These are phyloP conservation scores for Adansonia digitata DNA, from an alignment of 345 rosid species.

Conservation along the genomic window DNA sequence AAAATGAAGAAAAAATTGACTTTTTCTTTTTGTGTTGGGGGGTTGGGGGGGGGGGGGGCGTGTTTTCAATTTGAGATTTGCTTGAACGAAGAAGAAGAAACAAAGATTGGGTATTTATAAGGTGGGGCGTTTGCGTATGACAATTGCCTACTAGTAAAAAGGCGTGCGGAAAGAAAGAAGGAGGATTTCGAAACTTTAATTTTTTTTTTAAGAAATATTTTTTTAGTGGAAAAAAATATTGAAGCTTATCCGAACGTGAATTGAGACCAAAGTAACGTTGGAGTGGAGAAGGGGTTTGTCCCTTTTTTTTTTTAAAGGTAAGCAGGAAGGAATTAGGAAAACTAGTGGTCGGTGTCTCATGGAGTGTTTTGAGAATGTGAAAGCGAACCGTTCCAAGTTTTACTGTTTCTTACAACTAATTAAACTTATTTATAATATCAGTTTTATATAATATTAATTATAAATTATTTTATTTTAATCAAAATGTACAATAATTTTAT, in stretches of 20 bases:
- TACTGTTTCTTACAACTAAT: too few species aligned
- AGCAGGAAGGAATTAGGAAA: background rate
- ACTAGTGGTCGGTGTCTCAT: too few species aligned
- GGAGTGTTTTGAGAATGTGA: background rate
- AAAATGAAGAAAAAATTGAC: background rate
- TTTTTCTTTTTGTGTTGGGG: background rate
- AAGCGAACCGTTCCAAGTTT: background rate
- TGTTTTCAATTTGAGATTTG: background rate
- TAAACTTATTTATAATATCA: too few species aligned
- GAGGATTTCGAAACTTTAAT: slow-evolving; percentile 21
- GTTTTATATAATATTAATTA: too few species aligned
- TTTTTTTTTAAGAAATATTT: background rate
- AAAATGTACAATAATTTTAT: too few species aligned
- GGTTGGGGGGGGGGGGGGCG: too few species aligned
- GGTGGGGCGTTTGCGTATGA: background rate
- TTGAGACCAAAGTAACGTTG: slow-evolving; percentile 19
- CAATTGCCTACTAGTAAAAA: background rate
- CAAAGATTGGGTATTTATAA: slow-evolving; percentile 5
- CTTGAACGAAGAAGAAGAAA: background rate
- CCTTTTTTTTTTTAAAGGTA: too few species aligned
- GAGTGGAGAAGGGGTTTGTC: too few species aligned
- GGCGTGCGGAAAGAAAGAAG: slow-evolving; percentile 19
- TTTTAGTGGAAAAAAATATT: background rate
- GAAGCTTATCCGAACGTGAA: slow-evolving; percentile 36
- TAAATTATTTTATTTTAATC: too few species aligned